Evolutionary conservation across 2,329 filamentous ascomycete species (phyloP), one percentile per base, ranked within the genome.

Genomic region (Nannizziopsis barbatae): DNA sequence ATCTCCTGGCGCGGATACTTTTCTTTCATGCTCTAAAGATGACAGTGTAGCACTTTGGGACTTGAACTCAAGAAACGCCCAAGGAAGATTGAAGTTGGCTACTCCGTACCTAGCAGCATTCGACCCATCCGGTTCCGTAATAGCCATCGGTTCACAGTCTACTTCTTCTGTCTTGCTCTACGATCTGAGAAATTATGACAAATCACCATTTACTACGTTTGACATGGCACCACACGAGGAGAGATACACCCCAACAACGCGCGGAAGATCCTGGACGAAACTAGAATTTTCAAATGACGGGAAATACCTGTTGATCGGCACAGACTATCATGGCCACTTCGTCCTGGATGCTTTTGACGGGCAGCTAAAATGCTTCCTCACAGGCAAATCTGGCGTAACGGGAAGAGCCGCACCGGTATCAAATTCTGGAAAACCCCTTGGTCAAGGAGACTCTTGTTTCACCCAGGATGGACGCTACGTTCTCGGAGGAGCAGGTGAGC

Each of bases 241-340:
- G 56, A 62, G 66, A 58, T 74, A 64, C 52, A 75, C 65, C 35
- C 69, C 65, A 42, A 72, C 68, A 39, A 74, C 68, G 42, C 72
- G 69, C 22, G 68, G 68, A 32, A 60, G 68, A 39, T 66, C 63
- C 56, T 98, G 92, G 92, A 92, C 86, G 1, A 88, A 84, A 57
- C 75, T 98, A 37, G 88, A 95, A 59, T 96, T 98, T 63, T 92
- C 86, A 50, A 98, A 98, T 59, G 92, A 98, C 60, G 92, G 92
- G 14, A 94, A 94, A 61, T 79, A 79, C 52, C 68, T 98, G 42
- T 75, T 98, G 4, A 66, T 98, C 14, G 86, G 85, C 11, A 96
- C 90, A 1, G 86, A 83, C 42, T 86, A 85, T 5, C 76, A 76
- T 45, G 87, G 88, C 0, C 92, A 98, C 65, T 94, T 92, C 60